Base-by-base conservation (phyloP, 768 basidiomycete genomes). In the Trametes cingulata region DNA sequence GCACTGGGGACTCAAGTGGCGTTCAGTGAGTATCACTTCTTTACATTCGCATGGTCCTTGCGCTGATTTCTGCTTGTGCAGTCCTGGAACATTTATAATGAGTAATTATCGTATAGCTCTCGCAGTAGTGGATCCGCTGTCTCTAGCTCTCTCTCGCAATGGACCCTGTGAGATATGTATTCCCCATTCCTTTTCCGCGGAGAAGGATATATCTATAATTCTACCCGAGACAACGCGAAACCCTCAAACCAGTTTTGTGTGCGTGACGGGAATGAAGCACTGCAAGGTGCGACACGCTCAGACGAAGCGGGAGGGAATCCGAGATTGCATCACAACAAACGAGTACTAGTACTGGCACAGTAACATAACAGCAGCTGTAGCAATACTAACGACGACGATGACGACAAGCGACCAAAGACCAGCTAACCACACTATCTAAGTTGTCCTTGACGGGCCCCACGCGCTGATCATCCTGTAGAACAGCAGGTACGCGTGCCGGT, bases 401-500 rank as follows among this genome's bases (percentile, higher is more conserved):
- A 50, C 56, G 37, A 57, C 51, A 24, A 41, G 39, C 37, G 35
- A 49, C 36, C 50, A 27, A 36, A 33, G 20, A 29, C 46, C 36
- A 25, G 36, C 15, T 13, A 29, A 24, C 33, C 9, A 40, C 13
- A 36, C 40, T 39, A 50, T 52, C 56, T 58, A 63, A 27, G 47
- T 58, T 58, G 61, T 63, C 61, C 61, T 52, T 58, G 58, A 27
- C 37, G 70, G 42, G 12, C 53, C 62, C 53, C 70, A 58, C 25
- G 58, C 58, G 56, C 78, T 75, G 41, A 91, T 68, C 63, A 88
- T 77, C 62, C 86, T 77, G 74, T 96, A 96, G 71, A 96, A 94
- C 72, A 95, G 75, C 70, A 97, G 71, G 76, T 95, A 97, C 24
- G 93, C 93, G 73, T 87, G 90, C 65, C 88, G 81, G 69, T 90